phyloP scores from a whole-genome alignment of 176 grass and related monocot species.

The Aegilops umbellulata region DNA sequence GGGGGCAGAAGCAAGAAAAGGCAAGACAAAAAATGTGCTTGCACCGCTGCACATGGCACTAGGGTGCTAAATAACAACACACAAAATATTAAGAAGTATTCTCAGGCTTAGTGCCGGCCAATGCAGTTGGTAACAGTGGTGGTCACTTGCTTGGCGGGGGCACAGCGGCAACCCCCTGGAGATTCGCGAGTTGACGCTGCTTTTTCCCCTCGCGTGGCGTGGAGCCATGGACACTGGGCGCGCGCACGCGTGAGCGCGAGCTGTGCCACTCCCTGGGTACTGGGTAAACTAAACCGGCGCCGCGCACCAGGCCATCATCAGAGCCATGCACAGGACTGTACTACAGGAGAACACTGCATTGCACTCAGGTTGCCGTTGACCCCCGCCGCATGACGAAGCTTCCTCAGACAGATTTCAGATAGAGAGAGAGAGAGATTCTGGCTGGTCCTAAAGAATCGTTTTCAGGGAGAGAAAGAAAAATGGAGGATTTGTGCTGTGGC shows the following conservation, averaged over 20 bases:
- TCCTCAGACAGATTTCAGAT: not conserved
- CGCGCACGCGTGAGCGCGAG: not conserved
- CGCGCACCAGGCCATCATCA: not conserved
- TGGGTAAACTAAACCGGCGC: not conserved
- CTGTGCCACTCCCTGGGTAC: not conserved
- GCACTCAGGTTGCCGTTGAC: not conserved
- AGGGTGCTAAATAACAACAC: too few relatives aligned
- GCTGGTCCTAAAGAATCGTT: not conserved
- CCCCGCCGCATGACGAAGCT: not conserved
- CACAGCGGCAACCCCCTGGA: not conserved
- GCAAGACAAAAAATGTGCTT: not conserved
- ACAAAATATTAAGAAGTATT: not conserved
- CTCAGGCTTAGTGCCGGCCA: not conserved
- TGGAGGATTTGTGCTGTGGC: not conserved
- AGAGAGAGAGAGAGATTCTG: too few relatives aligned
- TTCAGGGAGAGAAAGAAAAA: not conserved
- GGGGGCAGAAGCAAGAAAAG: too few relatives aligned
- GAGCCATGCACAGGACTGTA: not conserved
- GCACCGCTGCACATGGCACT: not conserved
- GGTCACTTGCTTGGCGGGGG: not conserved
- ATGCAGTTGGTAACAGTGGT: not conserved
- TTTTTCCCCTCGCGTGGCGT: not conserved
- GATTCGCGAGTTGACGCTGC: not conserved
- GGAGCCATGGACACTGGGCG: not conserved
- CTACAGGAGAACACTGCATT: slow-evolving; percentile 7